Evolutionary conservation across 2,329 filamentous ascomycete species (phyloP).

Genomic region (Pseudogymnoascus sp.): DNA sequence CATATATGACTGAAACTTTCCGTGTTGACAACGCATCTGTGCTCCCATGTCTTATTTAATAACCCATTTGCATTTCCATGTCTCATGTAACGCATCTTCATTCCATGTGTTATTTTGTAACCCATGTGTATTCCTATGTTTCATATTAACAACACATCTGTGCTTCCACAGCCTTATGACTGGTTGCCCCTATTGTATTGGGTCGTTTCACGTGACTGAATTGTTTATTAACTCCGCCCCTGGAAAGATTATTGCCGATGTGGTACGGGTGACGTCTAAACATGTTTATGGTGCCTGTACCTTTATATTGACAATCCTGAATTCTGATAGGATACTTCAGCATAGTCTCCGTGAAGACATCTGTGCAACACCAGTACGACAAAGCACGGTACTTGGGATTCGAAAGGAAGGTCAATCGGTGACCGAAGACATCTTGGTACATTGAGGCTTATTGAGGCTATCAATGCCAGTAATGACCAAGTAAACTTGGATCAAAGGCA

Average conservation of each 20-base stretch:
- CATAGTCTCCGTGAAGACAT: not conserved
- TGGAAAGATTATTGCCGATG: not conserved
- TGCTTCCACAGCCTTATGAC: not conserved
- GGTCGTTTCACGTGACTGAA: not conserved
- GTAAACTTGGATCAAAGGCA: not conserved
- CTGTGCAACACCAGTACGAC: not conserved
- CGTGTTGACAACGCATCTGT: not conserved
- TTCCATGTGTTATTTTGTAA: too few species aligned
- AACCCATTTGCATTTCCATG: too few species aligned
- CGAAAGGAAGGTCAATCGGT: not conserved
- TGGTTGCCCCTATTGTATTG: not conserved
- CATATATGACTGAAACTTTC: not conserved
- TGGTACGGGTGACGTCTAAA: not conserved
- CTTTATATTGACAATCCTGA: not conserved
- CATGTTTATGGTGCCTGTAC: too few species aligned
- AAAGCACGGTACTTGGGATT: not conserved
- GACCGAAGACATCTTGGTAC: not conserved
- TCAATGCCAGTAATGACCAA: not conserved
- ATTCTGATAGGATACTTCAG: not conserved
- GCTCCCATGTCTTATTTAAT: not conserved
- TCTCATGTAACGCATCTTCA: too few species aligned
- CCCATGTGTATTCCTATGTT: not conserved
- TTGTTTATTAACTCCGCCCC: not conserved
- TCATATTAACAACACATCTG: conserved; percentile 2
- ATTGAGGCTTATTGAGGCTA: not conserved